Evolutionary conservation across 768 basidiomycete genomes (phyloP).

Genomic region (Leccinum aurantiacum): DNA sequence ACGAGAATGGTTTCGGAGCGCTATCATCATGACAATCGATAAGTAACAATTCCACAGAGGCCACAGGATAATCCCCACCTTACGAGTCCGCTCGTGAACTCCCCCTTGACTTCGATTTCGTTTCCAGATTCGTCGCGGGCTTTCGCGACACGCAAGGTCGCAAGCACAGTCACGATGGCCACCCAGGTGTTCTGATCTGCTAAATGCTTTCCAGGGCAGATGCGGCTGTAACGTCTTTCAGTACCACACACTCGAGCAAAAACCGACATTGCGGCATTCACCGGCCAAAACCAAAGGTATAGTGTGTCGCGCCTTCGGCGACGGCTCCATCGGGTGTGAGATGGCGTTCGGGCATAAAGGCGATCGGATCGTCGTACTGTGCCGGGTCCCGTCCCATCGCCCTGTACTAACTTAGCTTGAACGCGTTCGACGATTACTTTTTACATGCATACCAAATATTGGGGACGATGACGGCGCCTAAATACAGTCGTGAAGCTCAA

Average conservation of each 20-base stretch:
- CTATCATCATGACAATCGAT: conserved; percentile 4
- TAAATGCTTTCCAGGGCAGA: conserved; percentile 37
- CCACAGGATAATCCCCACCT: conserved; percentile 9
- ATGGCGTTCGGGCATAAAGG: conserved; percentile 58
- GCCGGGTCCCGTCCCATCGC: conserved; percentile 50
- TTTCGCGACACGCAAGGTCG: conserved; percentile 29
- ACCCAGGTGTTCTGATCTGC: conserved; percentile 36
- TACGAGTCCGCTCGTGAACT: conserved; percentile 26
- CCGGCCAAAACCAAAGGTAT: conserved; percentile 29
- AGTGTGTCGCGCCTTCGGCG: background rate
- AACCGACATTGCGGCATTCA: conserved; percentile 4
- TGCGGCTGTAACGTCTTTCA: conserved; percentile 18
- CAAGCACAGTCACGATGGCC: conserved; percentile 31
- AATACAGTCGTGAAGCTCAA: background rate
- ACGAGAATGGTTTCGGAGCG: conserved; percentile 27
- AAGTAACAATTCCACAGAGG: background rate
- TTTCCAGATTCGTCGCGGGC: conserved; percentile 31
- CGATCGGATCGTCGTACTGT: conserved; percentile 50
- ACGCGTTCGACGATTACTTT: background rate
- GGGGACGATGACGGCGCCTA: conserved; percentile 22
- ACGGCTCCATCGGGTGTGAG: conserved; percentile 28
- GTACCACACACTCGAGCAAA: background rate
- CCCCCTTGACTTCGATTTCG: conserved; percentile 25
- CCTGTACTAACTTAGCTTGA: conserved; percentile 28
- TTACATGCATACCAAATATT: conserved; percentile 25